Base-by-base conservation (phyloP, 1,284 basidiomycete genomes). In the Phenoliferia sp. region DNA sequence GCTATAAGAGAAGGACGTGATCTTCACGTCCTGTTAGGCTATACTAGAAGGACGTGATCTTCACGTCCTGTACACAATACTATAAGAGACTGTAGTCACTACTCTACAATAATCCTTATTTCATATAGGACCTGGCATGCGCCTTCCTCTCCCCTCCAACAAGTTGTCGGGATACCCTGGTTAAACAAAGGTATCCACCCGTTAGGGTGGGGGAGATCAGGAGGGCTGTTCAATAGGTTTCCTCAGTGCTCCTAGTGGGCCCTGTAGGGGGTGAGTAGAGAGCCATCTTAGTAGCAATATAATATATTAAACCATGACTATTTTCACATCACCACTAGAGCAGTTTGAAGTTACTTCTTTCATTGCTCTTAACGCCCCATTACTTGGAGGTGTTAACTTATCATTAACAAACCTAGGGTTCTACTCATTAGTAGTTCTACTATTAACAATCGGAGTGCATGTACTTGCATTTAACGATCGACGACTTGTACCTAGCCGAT, bases 311-410 rank as follows among this genome's bases (percentile, higher is more conserved):
- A 59, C 58, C 63, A 65, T 69, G 65, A 58, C 59, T 65, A 74
- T 75, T 70, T 77, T 78, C 72, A 69, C 73, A 70, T 79, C 78
- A 66, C 78, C 78, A 63, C 72, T 78, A 76, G 78, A 78, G 70
- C 77, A 78, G 76, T 78, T 79, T 71, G 78, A 78, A 74, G 77
- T 78, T 39, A 73, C 74, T 71, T 78, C 73, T 69, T 69, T 76
- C 66, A 63, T 76, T 68, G 65, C 66, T 70, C 62, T 79, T 63
- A 75, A 76, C 66, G 71, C 75, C 61, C 77, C 78, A 69, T 69
- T 79, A 67, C 66, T 78, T 63, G 77, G 77, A 64, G 70, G 77
- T 63, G 72, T 77, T 67, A 76, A 78, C 68, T 67, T 79, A 69
- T 75, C 75, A 61, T 71, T 79, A 69, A 79, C 77, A 69, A 79